Evolutionary conservation across 1,284 basidiomycete species (phyloP), one percentile per base, ranked within the genome.

Genomic region (Laetiporus sulphureus): DNA sequence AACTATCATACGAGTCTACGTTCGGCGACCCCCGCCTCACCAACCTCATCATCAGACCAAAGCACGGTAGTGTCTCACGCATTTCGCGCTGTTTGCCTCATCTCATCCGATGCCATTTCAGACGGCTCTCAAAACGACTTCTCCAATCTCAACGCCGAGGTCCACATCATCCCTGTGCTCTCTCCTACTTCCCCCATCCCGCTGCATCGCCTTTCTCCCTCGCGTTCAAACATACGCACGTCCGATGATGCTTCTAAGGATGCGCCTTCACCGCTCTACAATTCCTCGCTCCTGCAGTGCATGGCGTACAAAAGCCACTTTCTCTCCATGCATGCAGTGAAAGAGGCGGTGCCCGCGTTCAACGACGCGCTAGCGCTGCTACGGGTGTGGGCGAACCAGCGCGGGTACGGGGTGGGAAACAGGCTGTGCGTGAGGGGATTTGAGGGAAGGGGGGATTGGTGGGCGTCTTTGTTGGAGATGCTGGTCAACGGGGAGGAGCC

Each of bases 351-450:
- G 4, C 72, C 83, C 0, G 75, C 80, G 0, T 91, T 90, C 56
- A 62, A 67, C 2, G 87, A 94, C 46, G 91, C 90, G 5, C 65
- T 91, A 15, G 71, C 84, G 1, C 68, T 97, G 8, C 76, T 97
- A 41, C 77, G 91, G 16, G 77, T 95, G 15, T 97, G 94, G 95
- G 88, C 90, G 1, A 83, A 84, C 41, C 88, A 94, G 58, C 75
- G 93, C 16, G 91, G 91, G 0, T 90, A 90, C 50, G 72, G 77
- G 2, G 68, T 68, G 38, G 75, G 78, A 4, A 52, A 63, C 29
- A 58, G 65, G 31, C 57, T 76, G 44, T 83, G 81, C 49, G 69
- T 87, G 1, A 69, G 72, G 29, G 89, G 85, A 0, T 83, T 83
- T 50, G 83, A 78, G 54, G 75, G 68, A 36, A 73, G 69, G 32